A percentile compares a stretch with the other conserved stretches of the same genome.
Conservation (phyloP, 2,329 filamentous ascomycete species). For the Penicillium sp. region DNA sequence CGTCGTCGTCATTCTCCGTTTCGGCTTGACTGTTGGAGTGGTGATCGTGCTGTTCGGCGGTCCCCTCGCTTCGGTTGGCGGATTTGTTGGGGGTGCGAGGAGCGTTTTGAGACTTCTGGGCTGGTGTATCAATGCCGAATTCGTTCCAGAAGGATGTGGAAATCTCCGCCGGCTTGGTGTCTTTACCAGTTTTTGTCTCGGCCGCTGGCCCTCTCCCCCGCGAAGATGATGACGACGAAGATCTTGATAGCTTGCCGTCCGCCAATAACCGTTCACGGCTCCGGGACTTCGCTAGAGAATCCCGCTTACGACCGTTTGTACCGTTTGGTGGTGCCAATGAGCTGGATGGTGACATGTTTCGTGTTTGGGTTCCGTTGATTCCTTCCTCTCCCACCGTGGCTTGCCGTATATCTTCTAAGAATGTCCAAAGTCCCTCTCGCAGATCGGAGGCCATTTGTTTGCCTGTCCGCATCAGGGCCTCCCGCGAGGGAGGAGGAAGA, state of each 20-base stretch:
- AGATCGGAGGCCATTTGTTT: slow-evolving; percentile 90
- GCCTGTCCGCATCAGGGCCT: slow-evolving; percentile 56
- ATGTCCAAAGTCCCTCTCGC: slow-evolving; percentile 86
- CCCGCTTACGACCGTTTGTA: slow-evolving; percentile 26
- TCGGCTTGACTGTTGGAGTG: slow-evolving; percentile 27
- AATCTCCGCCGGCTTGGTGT: slow-evolving; percentile 44
- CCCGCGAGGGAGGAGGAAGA: slow-evolving; percentile 49
- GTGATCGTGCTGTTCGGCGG: slow-evolving; percentile 36
- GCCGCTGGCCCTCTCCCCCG: slow-evolving; percentile 31
- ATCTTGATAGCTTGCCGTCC: slow-evolving; percentile 32
- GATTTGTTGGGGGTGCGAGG: slow-evolving; percentile 28
- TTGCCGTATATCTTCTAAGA: slow-evolving; percentile 92
- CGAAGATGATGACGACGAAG: slow-evolving; percentile 34
- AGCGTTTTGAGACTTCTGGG: slow-evolving; percentile 40
- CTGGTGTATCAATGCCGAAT: slow-evolving; percentile 53
- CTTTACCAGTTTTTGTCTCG: slow-evolving; percentile 43
- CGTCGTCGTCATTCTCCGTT: slow-evolving; percentile 47
- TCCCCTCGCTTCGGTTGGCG: slow-evolving; percentile 19
- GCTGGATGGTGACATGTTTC: slow-evolving; percentile 33
- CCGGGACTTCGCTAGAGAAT: slow-evolving; percentile 34
- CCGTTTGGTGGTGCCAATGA: slow-evolving; percentile 19
- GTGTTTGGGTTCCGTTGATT: slow-evolving; percentile 58
- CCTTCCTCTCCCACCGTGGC: slow-evolving; percentile 95
- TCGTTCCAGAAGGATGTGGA: slow-evolving; percentile 54
- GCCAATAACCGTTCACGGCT: slow-evolving; percentile 37